These are phyloP conservation scores for Sporothrix globosa DNA, from an alignment of 2,329 filamentous ascomycete species.

Conservation along the genomic window DNA sequence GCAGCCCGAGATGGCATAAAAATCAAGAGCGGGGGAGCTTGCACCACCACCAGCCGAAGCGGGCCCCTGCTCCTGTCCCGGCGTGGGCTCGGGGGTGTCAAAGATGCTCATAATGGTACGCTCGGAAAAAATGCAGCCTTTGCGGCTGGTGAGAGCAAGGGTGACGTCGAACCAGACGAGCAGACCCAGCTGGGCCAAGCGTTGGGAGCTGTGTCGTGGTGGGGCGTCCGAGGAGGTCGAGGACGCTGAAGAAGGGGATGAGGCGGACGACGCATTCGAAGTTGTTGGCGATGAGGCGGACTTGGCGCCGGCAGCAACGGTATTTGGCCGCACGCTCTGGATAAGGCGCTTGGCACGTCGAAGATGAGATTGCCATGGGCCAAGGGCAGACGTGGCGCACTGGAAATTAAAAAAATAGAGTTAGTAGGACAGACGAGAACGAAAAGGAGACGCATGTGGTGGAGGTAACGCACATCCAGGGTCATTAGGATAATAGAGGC, in stretches of 20 bases:
- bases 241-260: background rate
- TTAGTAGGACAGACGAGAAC: background rate
- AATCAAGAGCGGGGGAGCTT: conserved; percentile 38
- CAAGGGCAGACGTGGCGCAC: conserved; percentile 44
- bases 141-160: conserved; percentile 42
- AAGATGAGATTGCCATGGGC: conserved; percentile 42
- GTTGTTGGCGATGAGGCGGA: background rate
- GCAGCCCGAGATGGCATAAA: conserved; percentile 44
- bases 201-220: conserved; percentile 6
- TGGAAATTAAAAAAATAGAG: conserved; percentile 28
- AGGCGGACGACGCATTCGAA: background rate
- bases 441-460: background rate
- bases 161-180: conserved; percentile 45
- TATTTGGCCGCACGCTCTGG: background rate
- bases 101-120: conserved; percentile 34
- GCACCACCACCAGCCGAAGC: too few species aligned
- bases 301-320: background rate
- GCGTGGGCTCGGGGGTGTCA: conserved; percentile 13
- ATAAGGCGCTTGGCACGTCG: conserved; percentile 28
- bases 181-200: conserved; percentile 41
- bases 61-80: background rate
- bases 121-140: conserved; percentile 39
- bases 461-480: conserved; percentile 40
- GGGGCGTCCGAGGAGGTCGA: background rate
- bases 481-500: conserved; percentile 43